phyloP scores from a whole-genome alignment of 2,329 filamentous ascomycete genomes.

The Colletotrichum sp. region DNA sequence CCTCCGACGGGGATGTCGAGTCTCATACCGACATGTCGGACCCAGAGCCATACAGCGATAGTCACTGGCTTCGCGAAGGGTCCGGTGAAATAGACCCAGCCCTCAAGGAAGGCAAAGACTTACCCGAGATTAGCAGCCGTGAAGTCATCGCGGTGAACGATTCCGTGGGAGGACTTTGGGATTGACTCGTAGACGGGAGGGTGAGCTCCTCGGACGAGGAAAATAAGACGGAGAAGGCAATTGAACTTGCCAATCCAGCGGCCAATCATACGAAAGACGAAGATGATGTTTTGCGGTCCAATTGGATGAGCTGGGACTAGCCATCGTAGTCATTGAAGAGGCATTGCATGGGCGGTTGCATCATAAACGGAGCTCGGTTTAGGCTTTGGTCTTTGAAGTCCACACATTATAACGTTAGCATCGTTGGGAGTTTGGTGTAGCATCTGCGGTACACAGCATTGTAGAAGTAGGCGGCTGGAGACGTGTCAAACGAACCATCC shows the following conservation, averaged over 20 bases:
- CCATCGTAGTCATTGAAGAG: background rate
- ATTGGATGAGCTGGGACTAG: conserved; percentile 23
- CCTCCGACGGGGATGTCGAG: conserved; percentile 19
- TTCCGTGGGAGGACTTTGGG: conserved; percentile 16
- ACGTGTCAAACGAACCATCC: background rate
- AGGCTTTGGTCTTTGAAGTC: background rate
- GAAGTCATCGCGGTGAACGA: conserved; percentile 5
- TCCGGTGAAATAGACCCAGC: background rate
- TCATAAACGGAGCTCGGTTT: background rate
- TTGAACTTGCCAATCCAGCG: background rate
- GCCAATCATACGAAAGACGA: background rate
- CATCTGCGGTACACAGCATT: background rate
- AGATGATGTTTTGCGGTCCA: conserved; percentile 14
- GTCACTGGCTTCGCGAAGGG: conserved; percentile 3
- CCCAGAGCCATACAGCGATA: conserved; percentile 15
- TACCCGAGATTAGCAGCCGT: conserved; percentile 2
- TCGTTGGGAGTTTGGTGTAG: background rate
- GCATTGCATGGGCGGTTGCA: background rate
- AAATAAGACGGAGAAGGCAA: conserved; percentile 6
- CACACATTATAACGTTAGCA: background rate
- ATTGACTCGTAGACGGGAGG: conserved; percentile 25
- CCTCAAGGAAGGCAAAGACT: background rate
- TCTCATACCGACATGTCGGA: conserved; percentile 21
- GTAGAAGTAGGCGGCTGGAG: background rate
- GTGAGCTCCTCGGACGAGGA: conserved; percentile 25